Evolutionary conservation across 306 rosid genomes (phyloP).

Genomic region (Senna siamea): DNA sequence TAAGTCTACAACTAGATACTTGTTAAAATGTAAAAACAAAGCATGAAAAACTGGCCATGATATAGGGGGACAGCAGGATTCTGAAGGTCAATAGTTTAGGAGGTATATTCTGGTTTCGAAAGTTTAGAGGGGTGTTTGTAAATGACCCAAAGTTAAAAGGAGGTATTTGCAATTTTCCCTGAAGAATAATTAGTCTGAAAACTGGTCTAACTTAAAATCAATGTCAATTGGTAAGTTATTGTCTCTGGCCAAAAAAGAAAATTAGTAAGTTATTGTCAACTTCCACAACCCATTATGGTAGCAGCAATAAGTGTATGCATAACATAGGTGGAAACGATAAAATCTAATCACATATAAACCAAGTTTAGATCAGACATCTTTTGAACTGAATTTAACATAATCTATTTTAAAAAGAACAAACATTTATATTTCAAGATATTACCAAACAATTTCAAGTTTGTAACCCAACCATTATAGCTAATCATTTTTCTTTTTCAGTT

Average conservation of each 20-base stretch:
- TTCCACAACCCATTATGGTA: not conserved
- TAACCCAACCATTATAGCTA: not conserved
- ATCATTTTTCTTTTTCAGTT: not conserved
- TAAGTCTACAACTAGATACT: not conserved
- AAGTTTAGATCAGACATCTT: constrained; percentile 14
- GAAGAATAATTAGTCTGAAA: not conserved
- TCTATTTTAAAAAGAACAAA: constrained; percentile 4
- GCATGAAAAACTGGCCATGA: not conserved
- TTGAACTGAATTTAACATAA: not conserved
- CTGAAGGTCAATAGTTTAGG: not conserved
- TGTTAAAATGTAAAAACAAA: not conserved
- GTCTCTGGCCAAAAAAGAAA: too few relatives aligned
- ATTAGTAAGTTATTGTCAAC: constrained; percentile 25
- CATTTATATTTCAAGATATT: not conserved
- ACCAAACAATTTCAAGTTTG: not conserved
- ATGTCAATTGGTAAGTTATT: constrained; percentile 5
- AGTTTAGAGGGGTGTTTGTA: not conserved
- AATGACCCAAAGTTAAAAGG: not conserved
- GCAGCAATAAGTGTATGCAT: constrained; percentile 9
- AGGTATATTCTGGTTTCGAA: not conserved
- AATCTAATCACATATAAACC: constrained; percentile 20
- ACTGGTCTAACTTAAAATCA: not conserved
- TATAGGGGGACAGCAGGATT: not conserved
- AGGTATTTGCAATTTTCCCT: not conserved
- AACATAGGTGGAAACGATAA: not conserved